Conservation (phyloP, 2,329 filamentous ascomycete species). For the Myriosclerotinia duriaeana region DNA sequence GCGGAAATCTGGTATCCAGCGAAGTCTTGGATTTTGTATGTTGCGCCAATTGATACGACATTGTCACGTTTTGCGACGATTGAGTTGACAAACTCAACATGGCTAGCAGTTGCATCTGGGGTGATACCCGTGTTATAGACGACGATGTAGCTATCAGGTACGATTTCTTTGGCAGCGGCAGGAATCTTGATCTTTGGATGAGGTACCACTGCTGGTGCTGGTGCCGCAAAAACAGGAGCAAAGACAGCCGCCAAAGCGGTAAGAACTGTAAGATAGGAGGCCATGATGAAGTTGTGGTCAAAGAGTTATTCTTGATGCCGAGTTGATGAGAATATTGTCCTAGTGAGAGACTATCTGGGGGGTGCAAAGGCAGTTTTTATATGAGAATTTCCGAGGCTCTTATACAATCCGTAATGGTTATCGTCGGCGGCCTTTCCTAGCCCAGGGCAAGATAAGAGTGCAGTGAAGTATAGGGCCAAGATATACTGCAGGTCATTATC, state of each 20-base stretch:
- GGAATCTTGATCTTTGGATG: slow-evolving; percentile 42
- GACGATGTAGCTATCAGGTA: slow-evolving; percentile 62
- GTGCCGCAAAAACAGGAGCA: slow-evolving; percentile 35
- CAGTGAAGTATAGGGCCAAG: neutral
- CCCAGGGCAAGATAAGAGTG: neutral
- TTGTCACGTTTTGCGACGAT: slow-evolving; percentile 57
- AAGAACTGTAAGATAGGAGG: slow-evolving; percentile 34
- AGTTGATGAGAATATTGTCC: slow-evolving; percentile 11
- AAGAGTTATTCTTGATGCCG: neutral
- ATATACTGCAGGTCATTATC: slow-evolving; percentile 1
- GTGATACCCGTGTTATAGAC: slow-evolving; percentile 59
- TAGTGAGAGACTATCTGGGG: neutral
- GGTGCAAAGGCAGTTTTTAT: slow-evolving; percentile 13
- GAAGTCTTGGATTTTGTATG: slow-evolving; percentile 33
- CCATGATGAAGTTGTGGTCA: slow-evolving; percentile 30
- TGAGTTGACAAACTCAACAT: slow-evolving; percentile 50
- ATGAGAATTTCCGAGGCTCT: neutral
- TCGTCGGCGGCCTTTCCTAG: neutral
- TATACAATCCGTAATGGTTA: neutral
- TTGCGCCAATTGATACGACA: slow-evolving; percentile 39
- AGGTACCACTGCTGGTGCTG: slow-evolving; percentile 21
- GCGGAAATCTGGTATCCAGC: slow-evolving; percentile 37
- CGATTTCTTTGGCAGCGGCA: slow-evolving; percentile 48
- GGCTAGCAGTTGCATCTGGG: slow-evolving; percentile 50
- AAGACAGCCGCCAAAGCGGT: slow-evolving; percentile 37